Evolutionary conservation across 352 stramenopile genomes (phyloP).

Genomic region (Globisporangium cylindrosporum): DNA sequence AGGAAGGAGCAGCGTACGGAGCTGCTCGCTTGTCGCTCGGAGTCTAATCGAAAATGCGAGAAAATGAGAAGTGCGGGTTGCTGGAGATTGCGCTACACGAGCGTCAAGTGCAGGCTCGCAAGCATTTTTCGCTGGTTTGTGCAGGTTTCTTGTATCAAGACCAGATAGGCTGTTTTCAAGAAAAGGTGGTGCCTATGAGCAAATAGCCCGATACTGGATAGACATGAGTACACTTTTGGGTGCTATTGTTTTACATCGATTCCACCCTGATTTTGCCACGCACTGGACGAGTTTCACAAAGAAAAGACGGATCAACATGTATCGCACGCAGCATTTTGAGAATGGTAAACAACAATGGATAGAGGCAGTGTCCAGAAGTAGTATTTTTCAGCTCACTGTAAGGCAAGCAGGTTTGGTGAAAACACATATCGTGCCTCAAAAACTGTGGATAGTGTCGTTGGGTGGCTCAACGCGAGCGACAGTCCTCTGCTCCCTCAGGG

Average conservation of each 20-base stretch:
- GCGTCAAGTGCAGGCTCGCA: background rate
- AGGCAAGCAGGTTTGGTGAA: too few relatives aligned
- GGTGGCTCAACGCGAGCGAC: background rate
- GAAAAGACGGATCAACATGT: background rate
- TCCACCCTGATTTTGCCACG: background rate
- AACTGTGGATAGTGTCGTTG: background rate
- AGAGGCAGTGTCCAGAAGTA: background rate
- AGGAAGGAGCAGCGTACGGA: background rate
- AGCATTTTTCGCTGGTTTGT: background rate
- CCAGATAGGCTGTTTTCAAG: background rate
- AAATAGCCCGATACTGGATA: background rate
- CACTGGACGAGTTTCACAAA: background rate
- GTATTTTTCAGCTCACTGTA: too few relatives aligned
- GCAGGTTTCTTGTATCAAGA: background rate
- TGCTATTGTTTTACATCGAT: background rate
- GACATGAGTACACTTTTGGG: background rate
- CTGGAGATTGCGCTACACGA: background rate
- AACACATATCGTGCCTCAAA: background rate
- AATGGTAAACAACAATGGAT: background rate
- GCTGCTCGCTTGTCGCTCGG: background rate
- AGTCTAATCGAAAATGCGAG: conserved; percentile 7
- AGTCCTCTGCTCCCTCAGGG: background rate
- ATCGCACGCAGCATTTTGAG: background rate
- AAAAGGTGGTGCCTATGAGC: background rate
- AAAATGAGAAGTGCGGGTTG: conserved; percentile 1